Base-by-base conservation (phyloP, 441 rosid species). In the Gossypium schwendimanii region DNA sequence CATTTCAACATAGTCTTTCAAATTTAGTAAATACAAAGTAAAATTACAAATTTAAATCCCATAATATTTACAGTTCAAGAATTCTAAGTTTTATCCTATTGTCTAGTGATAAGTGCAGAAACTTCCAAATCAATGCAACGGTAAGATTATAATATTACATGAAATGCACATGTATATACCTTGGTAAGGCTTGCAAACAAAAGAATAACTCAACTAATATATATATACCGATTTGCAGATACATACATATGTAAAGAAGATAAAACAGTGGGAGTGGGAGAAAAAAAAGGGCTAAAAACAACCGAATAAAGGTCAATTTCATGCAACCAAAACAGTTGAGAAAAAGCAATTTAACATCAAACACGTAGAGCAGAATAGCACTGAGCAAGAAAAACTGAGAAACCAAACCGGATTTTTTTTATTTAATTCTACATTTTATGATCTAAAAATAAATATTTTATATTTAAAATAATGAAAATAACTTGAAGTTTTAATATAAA, bases 21-120 rank as follows among this genome's bases (percentile, higher is more conserved):
- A 41, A 67, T 73, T 28, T 69, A 58, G 60, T 55, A 61, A 69
- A 75, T 75, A 81, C 70, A 76, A 75, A 69, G 28, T 77, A 58
- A 55, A 59, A 36, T 66, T 82, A 81, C 78, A 84, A 17, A 53
- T 18, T 53, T 53, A 60, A 69, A 33, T 73, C 28, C 62, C 70
- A 63, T 33, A 67, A 74, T 28, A 57, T 26, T 73, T 80, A 84
- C 82, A 84, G 60, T 57, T 36, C 54, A 41, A 73, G 12, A 61
- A 80, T 65, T 58, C 75, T 47, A 54, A 36, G 31, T 21, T 59
- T 61, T 18, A 65, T n/a, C 69, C 75, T 60, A 79, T 63, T 26
- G 49, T 69, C 62, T 44, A 26, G 58, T 31, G 44, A 44, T 2
- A 49, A 65, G 20, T 36, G 73, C 70, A 39, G 23, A 71, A 12